These are phyloP conservation scores for Herpetospermum pedunculosum DNA, from an alignment of 306 rosid genomes.

Conservation along the genomic window DNA sequence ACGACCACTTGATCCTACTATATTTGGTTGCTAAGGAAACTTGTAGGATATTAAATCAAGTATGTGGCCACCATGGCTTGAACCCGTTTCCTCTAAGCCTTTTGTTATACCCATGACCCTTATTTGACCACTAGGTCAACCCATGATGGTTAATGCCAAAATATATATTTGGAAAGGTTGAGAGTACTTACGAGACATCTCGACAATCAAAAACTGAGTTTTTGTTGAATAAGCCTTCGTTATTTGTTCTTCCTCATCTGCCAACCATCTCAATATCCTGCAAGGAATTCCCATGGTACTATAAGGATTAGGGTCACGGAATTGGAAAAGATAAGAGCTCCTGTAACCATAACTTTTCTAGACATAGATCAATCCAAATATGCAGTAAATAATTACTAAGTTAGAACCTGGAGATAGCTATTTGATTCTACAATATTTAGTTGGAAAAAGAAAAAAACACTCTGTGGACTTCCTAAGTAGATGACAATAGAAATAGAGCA, in stretches of 20 bases:
- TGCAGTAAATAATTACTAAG: background rate
- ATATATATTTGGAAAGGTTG: background rate
- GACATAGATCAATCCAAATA: background rate
- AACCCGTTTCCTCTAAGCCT: too few relatives aligned
- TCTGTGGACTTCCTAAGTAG: background rate
- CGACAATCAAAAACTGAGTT: slow-evolving; percentile 69
- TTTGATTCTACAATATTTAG: background rate
- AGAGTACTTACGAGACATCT: slow-evolving; percentile 75
- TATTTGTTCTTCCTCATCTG: slow-evolving; percentile 57
- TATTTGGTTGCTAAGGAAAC: too few relatives aligned
- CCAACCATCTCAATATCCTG: slow-evolving; percentile 83
- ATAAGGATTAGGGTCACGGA: background rate
- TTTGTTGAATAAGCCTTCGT: slow-evolving; percentile 35
- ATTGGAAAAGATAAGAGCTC: background rate
- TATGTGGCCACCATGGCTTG: too few relatives aligned
- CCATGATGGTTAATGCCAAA: too few relatives aligned
- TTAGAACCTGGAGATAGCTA: background rate
- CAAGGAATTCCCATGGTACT: slow-evolving; percentile 2
- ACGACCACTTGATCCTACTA: too few relatives aligned
- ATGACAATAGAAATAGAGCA: background rate
- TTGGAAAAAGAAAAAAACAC: background rate
- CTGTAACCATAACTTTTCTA: background rate
- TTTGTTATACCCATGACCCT: too few relatives aligned
- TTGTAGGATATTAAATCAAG: too few relatives aligned
- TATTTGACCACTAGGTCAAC: too few relatives aligned